Percentiles rank a stretch among this genome's conserved stretches.
Conservation (phyloP, 768 basidiomycete genomes). For the Clitopilus passeckerianus region DNA sequence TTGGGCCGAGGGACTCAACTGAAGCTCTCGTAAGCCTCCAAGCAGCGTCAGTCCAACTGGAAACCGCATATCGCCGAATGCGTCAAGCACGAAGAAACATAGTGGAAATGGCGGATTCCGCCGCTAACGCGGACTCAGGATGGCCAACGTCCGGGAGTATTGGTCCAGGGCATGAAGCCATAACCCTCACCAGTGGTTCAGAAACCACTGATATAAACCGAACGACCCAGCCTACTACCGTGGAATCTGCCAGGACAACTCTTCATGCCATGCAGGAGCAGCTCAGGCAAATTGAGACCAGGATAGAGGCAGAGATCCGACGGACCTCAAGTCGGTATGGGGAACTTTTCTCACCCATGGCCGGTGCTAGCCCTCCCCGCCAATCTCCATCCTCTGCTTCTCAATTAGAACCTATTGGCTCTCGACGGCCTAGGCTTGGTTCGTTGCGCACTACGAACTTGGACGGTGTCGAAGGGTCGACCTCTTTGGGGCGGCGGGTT, state of each 20-base stretch:
- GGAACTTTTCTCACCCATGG: constrained; percentile 6
- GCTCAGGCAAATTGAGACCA: constrained; percentile 1
- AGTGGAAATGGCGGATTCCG: constrained; percentile 34
- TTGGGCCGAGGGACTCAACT: background rate
- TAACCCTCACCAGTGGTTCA: constrained; percentile 22
- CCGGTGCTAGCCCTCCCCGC: constrained; percentile 5
- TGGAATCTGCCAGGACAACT: background rate
- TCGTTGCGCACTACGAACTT: constrained; percentile 10
- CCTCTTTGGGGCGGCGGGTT: constrained; percentile 32
- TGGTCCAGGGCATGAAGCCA: constrained; percentile 34
- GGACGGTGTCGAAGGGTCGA: constrained; percentile 27
- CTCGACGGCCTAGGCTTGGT: constrained; percentile 21
- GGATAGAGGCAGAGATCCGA: background rate
- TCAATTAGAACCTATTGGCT: background rate
- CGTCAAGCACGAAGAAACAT: constrained; percentile 50
- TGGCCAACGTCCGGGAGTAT: constrained; percentile 14
- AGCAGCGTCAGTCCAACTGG: constrained; percentile 48
- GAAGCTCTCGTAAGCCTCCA: constrained; percentile 22
- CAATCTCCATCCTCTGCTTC: background rate
- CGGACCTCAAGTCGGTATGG: background rate
- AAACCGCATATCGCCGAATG: constrained; percentile 51
- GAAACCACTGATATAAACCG: background rate
- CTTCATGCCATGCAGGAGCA: background rate
- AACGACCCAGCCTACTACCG: constrained; percentile 3
- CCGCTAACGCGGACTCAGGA: constrained; percentile 14